phyloP scores from a whole-genome alignment of 176 grass and related monocot species.

The Eleusine indica region DNA sequence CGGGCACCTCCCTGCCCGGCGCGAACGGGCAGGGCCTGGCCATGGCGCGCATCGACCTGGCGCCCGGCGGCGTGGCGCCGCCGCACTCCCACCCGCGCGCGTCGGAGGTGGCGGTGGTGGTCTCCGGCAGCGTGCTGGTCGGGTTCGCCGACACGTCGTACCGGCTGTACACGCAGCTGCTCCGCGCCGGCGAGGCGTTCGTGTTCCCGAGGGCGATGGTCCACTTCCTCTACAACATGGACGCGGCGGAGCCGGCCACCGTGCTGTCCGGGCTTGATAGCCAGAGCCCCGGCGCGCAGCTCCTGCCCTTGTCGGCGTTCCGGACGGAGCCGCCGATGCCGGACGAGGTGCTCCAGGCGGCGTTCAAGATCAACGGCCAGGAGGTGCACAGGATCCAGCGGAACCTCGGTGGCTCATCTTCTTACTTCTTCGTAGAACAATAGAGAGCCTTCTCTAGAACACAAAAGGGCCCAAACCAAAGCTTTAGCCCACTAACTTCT shows the following conservation, averaged over 20 bases:
- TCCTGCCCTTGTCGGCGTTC: constrained; percentile 53
- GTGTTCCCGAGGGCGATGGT: constrained; percentile 61
- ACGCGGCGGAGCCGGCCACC: constrained; percentile 38
- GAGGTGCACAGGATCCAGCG: constrained; percentile 58
- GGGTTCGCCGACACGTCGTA: constrained; percentile 71
- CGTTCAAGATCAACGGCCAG: constrained; percentile 59
- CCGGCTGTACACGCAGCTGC: constrained; percentile 66
- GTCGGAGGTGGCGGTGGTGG: constrained; percentile 57
- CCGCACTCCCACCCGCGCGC: constrained; percentile 71
- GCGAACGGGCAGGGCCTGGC: constrained; percentile 62
- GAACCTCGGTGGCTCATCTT: constrained; percentile 30
- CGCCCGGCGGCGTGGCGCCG: constrained; percentile 51
- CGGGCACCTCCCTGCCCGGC: constrained; percentile 43
- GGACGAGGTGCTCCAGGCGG: constrained; percentile 55
- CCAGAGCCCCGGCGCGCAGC: constrained; percentile 68
- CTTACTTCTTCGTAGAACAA: neutral
- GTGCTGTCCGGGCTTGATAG: constrained; percentile 65
- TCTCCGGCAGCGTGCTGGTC: constrained; percentile 49
- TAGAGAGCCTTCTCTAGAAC: too few species aligned
- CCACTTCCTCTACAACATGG: constrained; percentile 58
- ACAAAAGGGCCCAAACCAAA: neutral
- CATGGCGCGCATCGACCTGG: constrained; percentile 60
- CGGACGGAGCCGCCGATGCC: constrained; percentile 50
- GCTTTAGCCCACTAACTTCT: neutral
- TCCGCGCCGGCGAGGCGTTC: constrained; percentile 67